Evolutionary conservation across 2,329 filamentous ascomycete species (phyloP).

Genomic region (Pestalotiopsis sp.): DNA sequence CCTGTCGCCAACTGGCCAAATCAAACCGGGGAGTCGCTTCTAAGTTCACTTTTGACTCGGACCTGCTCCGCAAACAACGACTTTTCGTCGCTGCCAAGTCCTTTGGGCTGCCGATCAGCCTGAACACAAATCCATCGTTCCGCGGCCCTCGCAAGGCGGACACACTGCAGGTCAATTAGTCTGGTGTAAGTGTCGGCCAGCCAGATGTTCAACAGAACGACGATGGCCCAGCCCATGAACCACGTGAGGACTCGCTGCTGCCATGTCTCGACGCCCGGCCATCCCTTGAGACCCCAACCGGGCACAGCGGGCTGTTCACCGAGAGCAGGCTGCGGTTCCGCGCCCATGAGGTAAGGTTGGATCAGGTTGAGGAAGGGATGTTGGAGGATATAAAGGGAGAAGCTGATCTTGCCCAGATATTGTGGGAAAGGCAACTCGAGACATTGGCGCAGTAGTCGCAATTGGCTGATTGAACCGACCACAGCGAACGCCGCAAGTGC

Average conservation of each 20-base stretch:
- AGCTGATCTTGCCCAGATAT: constrained; percentile 55
- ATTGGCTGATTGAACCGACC: constrained; percentile 39
- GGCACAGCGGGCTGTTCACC: not conserved
- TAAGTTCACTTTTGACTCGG: not conserved
- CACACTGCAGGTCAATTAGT: not conserved
- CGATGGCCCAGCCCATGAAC: not conserved
- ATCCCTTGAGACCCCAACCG: constrained; percentile 17
- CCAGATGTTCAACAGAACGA: not conserved
- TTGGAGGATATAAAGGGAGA: constrained; percentile 57
- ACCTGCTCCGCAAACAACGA: not conserved
- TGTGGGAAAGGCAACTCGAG: constrained; percentile 51
- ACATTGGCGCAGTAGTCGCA: constrained; percentile 32
- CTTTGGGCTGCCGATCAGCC: not conserved
- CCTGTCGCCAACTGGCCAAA: not conserved
- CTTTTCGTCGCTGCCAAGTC: not conserved
- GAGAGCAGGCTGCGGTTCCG: not conserved
- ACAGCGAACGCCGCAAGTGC: constrained; percentile 31
- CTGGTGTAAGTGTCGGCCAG: not conserved
- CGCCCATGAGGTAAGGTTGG: not conserved
- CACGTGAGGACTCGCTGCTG: not conserved
- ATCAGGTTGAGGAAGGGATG: constrained; percentile 30
- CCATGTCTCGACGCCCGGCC: not conserved
- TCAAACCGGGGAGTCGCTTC: not conserved
- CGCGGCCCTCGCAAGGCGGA: not conserved
- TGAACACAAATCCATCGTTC: not conserved